A percentile compares a stretch with the other conserved stretches of the same genome.
Conservation (phyloP, 306 rosid species). For the Vigna hirtella region DNA sequence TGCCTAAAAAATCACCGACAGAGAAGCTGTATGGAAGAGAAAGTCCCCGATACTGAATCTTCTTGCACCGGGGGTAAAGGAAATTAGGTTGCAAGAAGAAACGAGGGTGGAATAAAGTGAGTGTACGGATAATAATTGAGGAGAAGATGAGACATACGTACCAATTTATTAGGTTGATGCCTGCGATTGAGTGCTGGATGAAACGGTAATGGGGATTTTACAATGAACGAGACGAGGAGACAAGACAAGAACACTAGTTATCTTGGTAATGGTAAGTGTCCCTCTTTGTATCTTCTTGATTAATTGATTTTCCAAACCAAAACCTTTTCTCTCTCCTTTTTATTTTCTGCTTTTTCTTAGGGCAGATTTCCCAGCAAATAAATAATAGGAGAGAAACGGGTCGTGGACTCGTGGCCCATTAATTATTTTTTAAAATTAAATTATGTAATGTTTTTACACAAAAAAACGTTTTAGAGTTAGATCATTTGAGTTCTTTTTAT, state of each 20-base stretch:
- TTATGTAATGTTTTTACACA: neutral
- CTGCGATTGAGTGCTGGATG: slow-evolving; percentile 7
- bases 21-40: neutral
- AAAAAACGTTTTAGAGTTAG: neutral
- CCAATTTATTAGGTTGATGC: slow-evolving; percentile 25
- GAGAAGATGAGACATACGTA: neutral
- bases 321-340: neutral
- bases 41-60: slow-evolving; percentile 9
- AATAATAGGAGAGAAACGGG: neutral
- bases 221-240: slow-evolving; percentile 22
- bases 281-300: neutral
- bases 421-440: neutral
- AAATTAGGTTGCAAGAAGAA: slow-evolving; percentile 36
- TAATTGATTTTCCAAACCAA: neutral
- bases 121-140: neutral
- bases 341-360: neutral
- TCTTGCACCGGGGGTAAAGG: neutral
- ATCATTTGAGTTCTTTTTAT: too few species aligned
- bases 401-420: neutral
- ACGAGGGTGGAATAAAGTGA: slow-evolving; percentile 25
- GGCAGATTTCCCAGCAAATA: neutral
- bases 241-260: slow-evolving; percentile 5
- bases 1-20: slow-evolving; percentile 23
- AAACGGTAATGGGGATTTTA: slow-evolving; percentile 30
- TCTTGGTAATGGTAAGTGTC: slow-evolving; percentile 11